phyloP scores from a whole-genome alignment of 176 grass and related monocot genomes.

The Aegilops speltoides region DNA sequence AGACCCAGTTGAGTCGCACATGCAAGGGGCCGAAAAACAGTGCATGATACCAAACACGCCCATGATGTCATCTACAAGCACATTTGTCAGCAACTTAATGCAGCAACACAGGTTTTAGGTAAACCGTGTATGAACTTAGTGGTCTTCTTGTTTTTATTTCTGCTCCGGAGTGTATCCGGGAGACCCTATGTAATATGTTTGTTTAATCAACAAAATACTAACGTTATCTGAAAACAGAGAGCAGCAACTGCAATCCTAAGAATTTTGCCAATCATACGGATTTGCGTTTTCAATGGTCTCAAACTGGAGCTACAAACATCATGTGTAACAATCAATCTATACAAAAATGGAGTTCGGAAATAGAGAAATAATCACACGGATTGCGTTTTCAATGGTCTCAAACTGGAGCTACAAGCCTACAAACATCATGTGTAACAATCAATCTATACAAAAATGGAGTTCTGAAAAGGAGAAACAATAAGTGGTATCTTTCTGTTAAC shows the following conservation, averaged over 20 bases:
- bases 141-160: too few species aligned
- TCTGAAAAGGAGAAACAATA: background rate
- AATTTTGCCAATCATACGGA: background rate
- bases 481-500: background rate
- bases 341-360: background rate
- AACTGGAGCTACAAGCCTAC: background rate
- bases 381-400: background rate
- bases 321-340: background rate
- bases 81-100: too few species aligned
- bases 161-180: too few species aligned
- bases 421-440: background rate
- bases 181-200: too few species aligned
- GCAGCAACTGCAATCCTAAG: background rate
- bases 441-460: background rate
- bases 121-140: too few species aligned
- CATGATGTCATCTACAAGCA: too few species aligned
- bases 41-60: too few species aligned
- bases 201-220: too few species aligned
- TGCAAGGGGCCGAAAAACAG: too few species aligned
- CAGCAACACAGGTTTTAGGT: too few species aligned
- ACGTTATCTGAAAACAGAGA: too few species aligned
- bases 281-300: background rate
- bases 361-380: background rate
- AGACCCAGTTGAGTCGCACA: too few species aligned
- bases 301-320: background rate